Evolutionary conservation across 2,329 filamentous ascomycete species (phyloP).

Genomic region (Aspergillus tamarii): DNA sequence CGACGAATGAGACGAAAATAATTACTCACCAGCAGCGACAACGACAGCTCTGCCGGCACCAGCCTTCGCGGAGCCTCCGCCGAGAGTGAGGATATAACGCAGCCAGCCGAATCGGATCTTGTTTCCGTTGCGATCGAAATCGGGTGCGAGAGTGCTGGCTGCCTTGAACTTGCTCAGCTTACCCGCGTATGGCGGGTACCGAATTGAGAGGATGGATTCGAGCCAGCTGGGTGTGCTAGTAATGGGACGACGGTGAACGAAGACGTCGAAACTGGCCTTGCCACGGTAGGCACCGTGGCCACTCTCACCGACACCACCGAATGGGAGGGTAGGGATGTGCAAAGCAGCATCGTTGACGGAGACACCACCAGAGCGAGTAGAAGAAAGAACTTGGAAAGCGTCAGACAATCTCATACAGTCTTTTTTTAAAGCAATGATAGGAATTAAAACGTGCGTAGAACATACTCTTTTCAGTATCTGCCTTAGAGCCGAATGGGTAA

Average conservation of each 20-base stretch:
- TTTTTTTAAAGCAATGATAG: neutral
- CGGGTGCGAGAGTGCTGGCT: conserved; percentile 57
- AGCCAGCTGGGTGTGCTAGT: conserved; percentile 65
- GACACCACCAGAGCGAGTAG: conserved; percentile 69
- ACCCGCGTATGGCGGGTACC: conserved; percentile 64
- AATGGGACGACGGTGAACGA: conserved; percentile 63
- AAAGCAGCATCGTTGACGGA: conserved; percentile 63
- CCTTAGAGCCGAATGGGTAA: conserved; percentile 81
- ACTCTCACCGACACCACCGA: conserved; percentile 81
- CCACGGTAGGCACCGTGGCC: conserved; percentile 79
- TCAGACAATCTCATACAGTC: neutral
- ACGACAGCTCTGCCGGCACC: conserved; percentile 40
- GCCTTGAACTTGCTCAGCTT: conserved; percentile 57
- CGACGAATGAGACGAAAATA: conserved; percentile 11
- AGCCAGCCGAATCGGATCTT: conserved; percentile 44
- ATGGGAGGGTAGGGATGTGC: conserved; percentile 74
- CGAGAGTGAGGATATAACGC: conserved; percentile 44
- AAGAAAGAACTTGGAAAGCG: conserved; percentile 56
- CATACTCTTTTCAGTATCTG: conserved; percentile 74
- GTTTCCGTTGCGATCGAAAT: conserved; percentile 63
- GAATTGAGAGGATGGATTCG: conserved; percentile 58
- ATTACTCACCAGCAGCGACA: conserved; percentile 45
- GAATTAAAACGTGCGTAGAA: conserved; percentile 4
- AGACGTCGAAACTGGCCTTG: conserved; percentile 66
- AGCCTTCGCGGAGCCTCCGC: conserved; percentile 43